Evolutionary conservation across 768 basidiomycete genomes (phyloP).

Genomic region (Cystobasidium ongulense): DNA sequence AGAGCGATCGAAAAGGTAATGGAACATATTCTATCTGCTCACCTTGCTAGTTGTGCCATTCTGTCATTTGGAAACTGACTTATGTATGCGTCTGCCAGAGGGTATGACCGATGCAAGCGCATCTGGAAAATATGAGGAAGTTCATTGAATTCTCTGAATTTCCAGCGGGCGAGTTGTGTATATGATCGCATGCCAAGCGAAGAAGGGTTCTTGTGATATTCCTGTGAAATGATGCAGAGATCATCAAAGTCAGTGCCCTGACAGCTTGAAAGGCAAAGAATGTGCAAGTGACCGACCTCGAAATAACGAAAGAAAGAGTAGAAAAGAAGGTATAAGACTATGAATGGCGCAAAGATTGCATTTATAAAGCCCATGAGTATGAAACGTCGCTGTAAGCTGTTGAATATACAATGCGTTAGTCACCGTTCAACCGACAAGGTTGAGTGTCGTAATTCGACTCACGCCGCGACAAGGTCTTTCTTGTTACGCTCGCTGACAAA

Average conservation of each 20-base stretch:
- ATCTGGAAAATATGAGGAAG: slow-evolving; percentile 83
- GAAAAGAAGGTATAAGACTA: slow-evolving; percentile 89
- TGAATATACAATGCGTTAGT: neutral
- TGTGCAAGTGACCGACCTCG: slow-evolving; percentile 79
- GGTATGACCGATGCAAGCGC: slow-evolving; percentile 78
- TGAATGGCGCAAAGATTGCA: slow-evolving; percentile 90
- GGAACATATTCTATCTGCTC: no score
- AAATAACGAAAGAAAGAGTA: slow-evolving; percentile 99
- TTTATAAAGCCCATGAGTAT: slow-evolving; percentile 97
- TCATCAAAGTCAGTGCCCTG: no score
- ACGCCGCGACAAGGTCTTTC: slow-evolving; percentile 72
- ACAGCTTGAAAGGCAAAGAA: no score
- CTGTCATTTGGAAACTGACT: slow-evolving; percentile 97
- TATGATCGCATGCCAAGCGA: slow-evolving; percentile 85
- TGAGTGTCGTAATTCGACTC: slow-evolving; percentile 39
- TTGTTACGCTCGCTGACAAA: slow-evolving; percentile 82
- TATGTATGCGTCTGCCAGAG: slow-evolving; percentile 85
- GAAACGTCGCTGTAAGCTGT: slow-evolving; percentile 70
- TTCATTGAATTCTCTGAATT: slow-evolving; percentile 98
- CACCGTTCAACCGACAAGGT: neutral
- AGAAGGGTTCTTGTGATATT: slow-evolving; percentile 97
- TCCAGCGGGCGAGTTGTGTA: slow-evolving; percentile 93
- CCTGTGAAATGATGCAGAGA: slow-evolving; percentile 54
- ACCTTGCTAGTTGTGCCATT: slow-evolving; percentile 81
- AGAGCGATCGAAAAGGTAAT: no score